A percentile compares a stretch with the other conserved stretches of the same genome.
phyloP scores from a whole-genome alignment of 352 stramenopile genomes.

The Pythium guiyangense region DNA sequence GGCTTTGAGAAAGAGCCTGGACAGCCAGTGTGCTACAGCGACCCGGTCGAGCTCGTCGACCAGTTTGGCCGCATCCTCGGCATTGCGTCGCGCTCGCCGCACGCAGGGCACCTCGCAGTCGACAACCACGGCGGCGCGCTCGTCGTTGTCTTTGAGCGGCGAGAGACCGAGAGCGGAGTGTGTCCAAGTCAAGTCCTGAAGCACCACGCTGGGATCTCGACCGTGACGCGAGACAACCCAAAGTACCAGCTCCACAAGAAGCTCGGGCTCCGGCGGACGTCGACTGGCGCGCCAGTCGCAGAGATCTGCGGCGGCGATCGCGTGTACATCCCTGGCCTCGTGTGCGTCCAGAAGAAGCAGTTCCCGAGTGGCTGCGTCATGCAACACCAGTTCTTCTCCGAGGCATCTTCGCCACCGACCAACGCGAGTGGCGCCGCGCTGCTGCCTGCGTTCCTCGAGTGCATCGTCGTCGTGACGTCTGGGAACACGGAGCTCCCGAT shows the following conservation, averaged over 20 bases:
- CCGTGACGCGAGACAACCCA: background rate
- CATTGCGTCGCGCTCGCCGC: constrained; percentile 20
- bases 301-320: constrained; percentile 32
- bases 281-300: constrained; percentile 13
- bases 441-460: constrained; percentile 14
- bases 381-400: constrained; percentile 22
- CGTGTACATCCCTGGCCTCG: constrained; percentile 25
- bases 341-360: constrained; percentile 18
- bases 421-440: background rate
- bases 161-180: background rate
- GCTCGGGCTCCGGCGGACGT: constrained; percentile 11
- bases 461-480: constrained; percentile 26
- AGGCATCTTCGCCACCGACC: background rate
- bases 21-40: constrained; percentile 38
- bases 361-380: constrained; percentile 24
- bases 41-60: constrained; percentile 32
- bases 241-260: constrained; percentile 9
- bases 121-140: constrained; percentile 27
- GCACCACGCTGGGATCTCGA: background rate
- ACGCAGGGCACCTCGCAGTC: constrained; percentile 23
- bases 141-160: constrained; percentile 28
- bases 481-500: constrained; percentile 9
- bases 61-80: constrained; percentile 25
- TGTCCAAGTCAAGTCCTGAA: constrained; percentile 6
- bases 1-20: constrained; percentile 32